Percentiles rank a stretch among this genome's conserved stretches.
Conservation (phyloP, 768 basidiomycete species). For the Cyclocybe aegerita region DNA sequence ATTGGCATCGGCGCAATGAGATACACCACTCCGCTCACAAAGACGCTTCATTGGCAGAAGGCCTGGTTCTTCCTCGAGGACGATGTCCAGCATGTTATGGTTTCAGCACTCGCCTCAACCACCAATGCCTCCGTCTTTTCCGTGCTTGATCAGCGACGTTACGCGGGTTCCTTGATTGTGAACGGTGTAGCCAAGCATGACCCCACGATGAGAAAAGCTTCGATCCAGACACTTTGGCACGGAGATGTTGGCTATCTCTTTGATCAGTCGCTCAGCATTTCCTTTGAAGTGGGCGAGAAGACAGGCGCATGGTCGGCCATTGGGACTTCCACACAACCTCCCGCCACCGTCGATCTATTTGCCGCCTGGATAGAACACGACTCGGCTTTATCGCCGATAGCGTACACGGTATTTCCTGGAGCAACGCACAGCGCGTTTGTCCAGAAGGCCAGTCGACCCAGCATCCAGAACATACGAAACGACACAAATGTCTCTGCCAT, state of each 20-base stretch:
- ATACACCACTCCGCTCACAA: constrained; percentile 63
- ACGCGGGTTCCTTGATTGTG: constrained; percentile 40
- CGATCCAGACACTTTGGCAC: constrained; percentile 55
- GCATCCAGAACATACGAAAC: constrained; percentile 43
- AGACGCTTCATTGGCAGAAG: constrained; percentile 60
- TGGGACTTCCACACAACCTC: constrained; percentile 61
- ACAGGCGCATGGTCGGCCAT: constrained; percentile 62
- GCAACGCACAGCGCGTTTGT: constrained; percentile 37
- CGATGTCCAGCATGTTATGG: constrained; percentile 63
- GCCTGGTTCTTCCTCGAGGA: constrained; percentile 71
- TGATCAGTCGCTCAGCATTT: constrained; percentile 32
- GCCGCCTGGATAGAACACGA: constrained; percentile 57
- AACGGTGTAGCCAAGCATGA: constrained; percentile 27
- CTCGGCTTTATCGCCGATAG: constrained; percentile 31
- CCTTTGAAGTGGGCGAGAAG: constrained; percentile 42
- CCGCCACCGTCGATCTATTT: constrained; percentile 60
- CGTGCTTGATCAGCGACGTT: constrained; percentile 66
- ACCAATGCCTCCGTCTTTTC: constrained; percentile 51
- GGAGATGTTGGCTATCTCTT: constrained; percentile 58
- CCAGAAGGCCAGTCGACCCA: constrained; percentile 29
- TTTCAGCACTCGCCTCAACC: constrained; percentile 48
- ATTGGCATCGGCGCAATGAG: constrained; percentile 62
- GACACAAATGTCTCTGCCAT: constrained; percentile 49
- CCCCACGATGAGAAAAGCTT: constrained; percentile 5
- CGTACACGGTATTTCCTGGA: constrained; percentile 61